These are phyloP conservation scores for Scutellaria barbata DNA, from an alignment of 257 asterid species.

Conservation along the genomic window DNA sequence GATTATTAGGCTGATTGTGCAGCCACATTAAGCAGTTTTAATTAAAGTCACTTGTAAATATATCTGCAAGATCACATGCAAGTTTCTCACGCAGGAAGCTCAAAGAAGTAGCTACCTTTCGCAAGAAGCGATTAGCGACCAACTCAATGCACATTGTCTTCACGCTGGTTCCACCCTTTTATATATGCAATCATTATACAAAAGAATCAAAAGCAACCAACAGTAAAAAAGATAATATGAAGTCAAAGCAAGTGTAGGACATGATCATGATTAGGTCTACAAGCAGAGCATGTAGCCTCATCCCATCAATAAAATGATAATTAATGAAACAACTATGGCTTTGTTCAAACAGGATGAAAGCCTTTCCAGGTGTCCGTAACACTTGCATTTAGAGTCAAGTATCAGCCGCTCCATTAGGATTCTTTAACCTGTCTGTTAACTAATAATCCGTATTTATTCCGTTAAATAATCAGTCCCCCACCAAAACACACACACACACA, in stretches of 20 bases:
- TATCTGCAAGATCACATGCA: constrained; percentile 5
- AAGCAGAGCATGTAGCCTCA: background rate
- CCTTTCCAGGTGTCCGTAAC: no score
- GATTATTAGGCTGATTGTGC: background rate
- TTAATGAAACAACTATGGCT: no score
- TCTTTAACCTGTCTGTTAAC: background rate
- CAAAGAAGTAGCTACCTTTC: constrained; percentile 66
- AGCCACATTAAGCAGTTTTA: background rate
- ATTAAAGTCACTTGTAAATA: background rate
- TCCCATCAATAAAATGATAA: background rate
- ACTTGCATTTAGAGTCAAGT: background rate
- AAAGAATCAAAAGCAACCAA: constrained; percentile 19
- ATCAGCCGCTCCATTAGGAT: background rate
- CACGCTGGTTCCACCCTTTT: constrained; percentile 56
- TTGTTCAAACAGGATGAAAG: no score
- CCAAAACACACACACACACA: no score
- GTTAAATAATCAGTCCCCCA: background rate
- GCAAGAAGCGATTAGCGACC: constrained; percentile 96
- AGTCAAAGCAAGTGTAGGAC: background rate
- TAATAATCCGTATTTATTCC: background rate
- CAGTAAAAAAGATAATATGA: background rate
- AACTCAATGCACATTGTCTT: constrained; percentile 87
- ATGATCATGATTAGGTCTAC: background rate
- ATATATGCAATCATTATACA: constrained; percentile 18
- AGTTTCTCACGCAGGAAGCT: constrained; percentile 28